Base-by-base conservation (phyloP, 106 monocot species). In the Dendrobium huoshanense region DNA sequence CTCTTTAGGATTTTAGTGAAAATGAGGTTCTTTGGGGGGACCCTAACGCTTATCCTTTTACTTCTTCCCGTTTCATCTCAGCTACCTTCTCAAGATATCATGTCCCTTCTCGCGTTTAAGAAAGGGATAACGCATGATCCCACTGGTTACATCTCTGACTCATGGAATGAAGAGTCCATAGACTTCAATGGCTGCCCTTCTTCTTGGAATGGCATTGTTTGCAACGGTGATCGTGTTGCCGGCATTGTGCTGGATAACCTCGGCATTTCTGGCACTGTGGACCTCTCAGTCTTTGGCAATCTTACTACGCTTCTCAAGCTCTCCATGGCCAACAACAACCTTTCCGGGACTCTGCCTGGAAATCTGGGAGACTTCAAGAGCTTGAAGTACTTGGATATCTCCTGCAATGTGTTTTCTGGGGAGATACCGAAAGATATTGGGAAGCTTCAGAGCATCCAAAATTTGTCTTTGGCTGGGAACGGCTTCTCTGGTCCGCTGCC, bases 121-220 rank as follows among this genome's bases (percentile, higher is more conserved):
- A 98, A 95, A 72, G 89, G 91, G 4, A 91, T 98, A 48, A 87
- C 83, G 3, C 91, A 79, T 17, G 98, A 98, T 61, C 98, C 98
- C 5, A 87, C 87, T 2, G 98, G 98, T 19, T 98, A 89, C 84
- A 84, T 98, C 72, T 24, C 80, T 10, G 91, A 89, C 24, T 98
- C 98, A 0, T 98, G 98, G 98, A 95, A 90, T 51, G 98, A 98
- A 77, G 95, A 98, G 74, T 92, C 98, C 7, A 86, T 98, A 45
- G 95, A 98, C 64, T 95, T 90, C 86, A 88, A 95, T 59, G 98
- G 98, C 77, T 98, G 98, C 86, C 98, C 98, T 4, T 85, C 95
- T 1, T 95, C 95, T 2, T 98, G 98, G 98, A 98, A 95, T 40
- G 98, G 98, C 59, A 86, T 98, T 51, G 88, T 98, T 25, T 98